These are phyloP conservation scores for Quercus rubra DNA, from an alignment of 306 rosid genomes.

Conservation along the genomic window DNA sequence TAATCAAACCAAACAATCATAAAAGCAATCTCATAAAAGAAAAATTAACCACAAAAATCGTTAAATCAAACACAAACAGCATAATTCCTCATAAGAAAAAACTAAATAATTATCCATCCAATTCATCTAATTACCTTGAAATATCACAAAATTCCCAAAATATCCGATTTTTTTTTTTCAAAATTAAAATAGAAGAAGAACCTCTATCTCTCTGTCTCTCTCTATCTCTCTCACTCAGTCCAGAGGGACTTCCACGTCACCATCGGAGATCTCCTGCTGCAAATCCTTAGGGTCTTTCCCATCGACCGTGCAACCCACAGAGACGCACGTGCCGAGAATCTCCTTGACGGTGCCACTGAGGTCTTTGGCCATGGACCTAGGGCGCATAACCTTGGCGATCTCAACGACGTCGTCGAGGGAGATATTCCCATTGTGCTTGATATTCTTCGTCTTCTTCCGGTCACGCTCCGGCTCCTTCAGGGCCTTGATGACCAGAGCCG, in stretches of 20 bases:
- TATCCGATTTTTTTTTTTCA: too few relatives aligned
- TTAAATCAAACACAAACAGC: background rate
- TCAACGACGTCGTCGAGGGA: conserved; percentile 87
- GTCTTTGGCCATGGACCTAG: conserved; percentile 88
- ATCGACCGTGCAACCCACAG: conserved; percentile 88
- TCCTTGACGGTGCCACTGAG: conserved; percentile 71
- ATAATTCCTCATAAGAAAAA: conserved; percentile 1
- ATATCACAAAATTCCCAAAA: conserved; percentile 27
- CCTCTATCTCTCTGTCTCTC: background rate
- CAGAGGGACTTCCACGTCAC: conserved; percentile 75
- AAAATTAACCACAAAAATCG: background rate
- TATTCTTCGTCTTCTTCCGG: conserved; percentile 75
- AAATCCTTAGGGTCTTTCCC: conserved; percentile 84
- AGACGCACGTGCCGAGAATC: conserved; percentile 82
- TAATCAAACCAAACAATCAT: background rate
- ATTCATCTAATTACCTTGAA: conserved; percentile 40
- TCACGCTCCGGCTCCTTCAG: conserved; percentile 90
- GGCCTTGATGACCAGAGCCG: conserved; percentile 84
- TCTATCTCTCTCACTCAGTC: conserved; percentile 44
- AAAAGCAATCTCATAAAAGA: background rate
- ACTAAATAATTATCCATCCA: background rate
- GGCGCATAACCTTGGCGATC: conserved; percentile 72
- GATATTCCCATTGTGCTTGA: conserved; percentile 79
- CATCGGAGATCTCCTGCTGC: conserved; percentile 78
- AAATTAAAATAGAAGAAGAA: background rate